Percentiles rank a stretch among this genome's conserved stretches.
Conservation (phyloP, 2,329 filamentous ascomycete genomes). For the Apiospora arundinis region DNA sequence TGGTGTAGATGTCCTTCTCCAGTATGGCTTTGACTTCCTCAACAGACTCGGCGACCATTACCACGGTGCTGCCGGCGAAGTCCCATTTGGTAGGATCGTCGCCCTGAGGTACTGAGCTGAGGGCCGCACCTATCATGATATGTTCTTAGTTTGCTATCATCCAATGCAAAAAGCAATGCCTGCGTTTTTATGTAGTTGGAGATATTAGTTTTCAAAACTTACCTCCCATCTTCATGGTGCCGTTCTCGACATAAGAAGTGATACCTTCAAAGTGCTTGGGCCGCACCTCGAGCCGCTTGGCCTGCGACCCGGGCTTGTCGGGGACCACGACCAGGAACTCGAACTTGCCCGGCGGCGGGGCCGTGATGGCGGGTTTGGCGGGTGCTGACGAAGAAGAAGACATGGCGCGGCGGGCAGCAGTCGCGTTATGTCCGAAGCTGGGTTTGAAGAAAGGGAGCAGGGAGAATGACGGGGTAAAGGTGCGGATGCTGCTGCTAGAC, state of each 20-base stretch:
- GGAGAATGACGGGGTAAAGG: constrained; percentile 10
- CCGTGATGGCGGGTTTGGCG: constrained; percentile 24
- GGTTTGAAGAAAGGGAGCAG: neutral
- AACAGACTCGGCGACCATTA: constrained; percentile 69
- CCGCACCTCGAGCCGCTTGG: constrained; percentile 67
- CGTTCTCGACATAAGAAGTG: constrained; percentile 57
- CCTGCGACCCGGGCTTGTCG: constrained; percentile 65
- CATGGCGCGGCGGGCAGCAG: constrained; percentile 4
- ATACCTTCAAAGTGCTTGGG: constrained; percentile 64
- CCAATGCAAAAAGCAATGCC: too few species aligned
- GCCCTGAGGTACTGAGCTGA: constrained; percentile 70
- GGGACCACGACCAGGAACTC: constrained; percentile 75
- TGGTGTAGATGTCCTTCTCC: constrained; percentile 75
- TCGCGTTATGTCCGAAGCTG: neutral
- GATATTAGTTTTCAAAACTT: too few species aligned
- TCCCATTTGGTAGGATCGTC: constrained; percentile 63
- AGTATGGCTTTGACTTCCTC: constrained; percentile 73
- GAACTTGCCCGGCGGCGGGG: constrained; percentile 27
- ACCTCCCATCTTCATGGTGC: constrained; percentile 71
- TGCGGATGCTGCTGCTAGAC: neutral
- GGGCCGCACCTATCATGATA: constrained; percentile 64
- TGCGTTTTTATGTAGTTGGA: too few species aligned
- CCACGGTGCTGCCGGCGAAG: constrained; percentile 76
- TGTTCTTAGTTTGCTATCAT: too few species aligned
- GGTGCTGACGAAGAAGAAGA: neutral